Percentiles rank a stretch among this genome's conserved stretches.
Conservation (phyloP, 768 basidiomycete genomes). For the Tricholoma sp. region DNA sequence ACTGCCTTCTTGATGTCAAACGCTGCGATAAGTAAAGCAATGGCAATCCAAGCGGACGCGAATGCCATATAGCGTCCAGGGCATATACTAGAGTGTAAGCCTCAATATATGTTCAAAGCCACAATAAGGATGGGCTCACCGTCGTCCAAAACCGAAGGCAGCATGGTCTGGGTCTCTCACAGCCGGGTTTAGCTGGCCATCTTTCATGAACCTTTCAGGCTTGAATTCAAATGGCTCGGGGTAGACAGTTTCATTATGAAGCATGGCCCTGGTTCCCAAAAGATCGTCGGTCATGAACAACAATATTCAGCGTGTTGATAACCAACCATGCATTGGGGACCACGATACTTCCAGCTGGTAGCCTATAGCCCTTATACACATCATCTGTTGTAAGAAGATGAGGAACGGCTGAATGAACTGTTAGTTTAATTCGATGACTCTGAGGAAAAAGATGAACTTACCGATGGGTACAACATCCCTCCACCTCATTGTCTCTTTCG, state of each 20-base stretch:
- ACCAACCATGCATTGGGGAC: conserved; percentile 12
- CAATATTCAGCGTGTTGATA: not conserved
- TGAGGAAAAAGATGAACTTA: not conserved
- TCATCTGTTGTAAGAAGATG: not conserved
- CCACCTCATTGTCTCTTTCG: conserved; percentile 15
- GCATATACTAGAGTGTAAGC: not conserved
- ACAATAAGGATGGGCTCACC: not conserved
- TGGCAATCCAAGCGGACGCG: not conserved
- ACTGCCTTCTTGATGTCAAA: conserved; percentile 2
- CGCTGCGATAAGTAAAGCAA: not conserved
- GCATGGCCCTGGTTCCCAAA: not conserved
- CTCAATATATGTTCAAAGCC: not conserved
- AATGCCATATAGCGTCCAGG: conserved; percentile 2
- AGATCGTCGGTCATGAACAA: not conserved
- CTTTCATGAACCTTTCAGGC: conserved; percentile 6
- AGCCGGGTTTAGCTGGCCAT: conserved; percentile 1
- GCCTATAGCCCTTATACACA: not conserved
- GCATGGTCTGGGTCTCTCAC: conserved; percentile 1
- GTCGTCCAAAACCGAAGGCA: conserved; percentile 5
- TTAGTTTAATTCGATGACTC: not conserved
- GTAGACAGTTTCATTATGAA: conserved; percentile 1
- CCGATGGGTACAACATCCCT: conserved; percentile 16
- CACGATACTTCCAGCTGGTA: not conserved
- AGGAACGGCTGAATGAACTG: not conserved
- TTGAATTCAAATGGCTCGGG: conserved; percentile 1